Base-by-base conservation (phyloP, 495 filamentous ascomycete genomes). In the Xylaria castorea region DNA sequence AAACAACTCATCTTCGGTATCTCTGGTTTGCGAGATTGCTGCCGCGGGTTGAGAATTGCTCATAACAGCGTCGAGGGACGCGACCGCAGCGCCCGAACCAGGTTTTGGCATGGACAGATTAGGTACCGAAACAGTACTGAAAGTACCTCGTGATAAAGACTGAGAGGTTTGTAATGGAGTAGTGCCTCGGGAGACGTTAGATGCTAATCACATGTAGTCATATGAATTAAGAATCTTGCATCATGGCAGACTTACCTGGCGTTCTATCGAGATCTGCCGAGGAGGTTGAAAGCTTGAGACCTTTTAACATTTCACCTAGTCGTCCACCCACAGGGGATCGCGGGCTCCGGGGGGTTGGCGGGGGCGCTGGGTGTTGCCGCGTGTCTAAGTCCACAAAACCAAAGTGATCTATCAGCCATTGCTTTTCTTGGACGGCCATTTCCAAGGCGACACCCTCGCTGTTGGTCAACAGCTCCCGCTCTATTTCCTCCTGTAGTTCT, bases 401-500 rank as follows among this genome's bases (percentile, higher is more conserved):
- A 79, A 94, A 96, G 73, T 94, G 92, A 38, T 88, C 81, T 78
- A 93, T 89, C 51, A 97, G 92, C 92, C 93, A 95, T 69, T 91
- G 88, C 72, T 91, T 92, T 79, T 97, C 93, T 66, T 92, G 88
- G 40, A 92, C 76, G 1, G 91, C 92, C 92, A 97, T 95, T 74
- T 92, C 89, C 60, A 95, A 81, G 5, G 91, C 93, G 30, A 97
- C 87, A 40, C 92, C 91, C 78, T 95, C 93, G 36, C 85, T 88
- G 78, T 95, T 95, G 34, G 81, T 85, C 74, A 80, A 80, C 74
- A 88, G 87, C 77, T 93, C 91, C 4, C 81, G 78, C 0, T 78
- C 85, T 67, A 95, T 93, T 81, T 97, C 93, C 38, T 85, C 83
- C n/a, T 93, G 87, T 20, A 94, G 81, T 32, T 91, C 90, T 30